Evolutionary conservation across 2,329 filamentous ascomycete species (phyloP).

Genomic region (Annulohypoxylon truncatum): DNA sequence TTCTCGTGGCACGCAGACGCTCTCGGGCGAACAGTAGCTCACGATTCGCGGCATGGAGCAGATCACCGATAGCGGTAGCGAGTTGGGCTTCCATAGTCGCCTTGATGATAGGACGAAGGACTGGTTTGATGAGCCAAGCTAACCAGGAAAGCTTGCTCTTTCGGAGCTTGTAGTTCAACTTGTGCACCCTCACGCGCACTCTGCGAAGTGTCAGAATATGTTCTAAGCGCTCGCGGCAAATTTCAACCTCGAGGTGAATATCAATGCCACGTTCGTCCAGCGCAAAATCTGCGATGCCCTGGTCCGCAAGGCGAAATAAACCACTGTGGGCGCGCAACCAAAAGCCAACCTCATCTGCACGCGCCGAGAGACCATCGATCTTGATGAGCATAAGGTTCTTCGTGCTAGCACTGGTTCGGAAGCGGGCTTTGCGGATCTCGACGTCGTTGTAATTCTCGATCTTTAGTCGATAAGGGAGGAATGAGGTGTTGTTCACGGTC

Average conservation of each 20-base stretch:
- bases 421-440: constrained; percentile 82
- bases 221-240: constrained; percentile 81
- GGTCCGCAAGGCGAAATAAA: constrained; percentile 78
- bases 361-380: constrained; percentile 83
- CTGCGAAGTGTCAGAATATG: constrained; percentile 81
- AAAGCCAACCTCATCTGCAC: constrained; percentile 89
- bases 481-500: constrained; percentile 87
- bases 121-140: constrained; percentile 84
- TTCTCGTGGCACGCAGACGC: constrained; percentile 84
- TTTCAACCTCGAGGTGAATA: constrained; percentile 84
- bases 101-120: constrained; percentile 83
- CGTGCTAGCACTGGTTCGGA: constrained; percentile 72
- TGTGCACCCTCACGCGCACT: constrained; percentile 86
- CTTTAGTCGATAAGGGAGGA: constrained; percentile 85
- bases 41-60: constrained; percentile 79
- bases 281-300: constrained; percentile 86
- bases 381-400: constrained; percentile 81
- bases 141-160: constrained; percentile 81
- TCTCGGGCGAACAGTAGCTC: constrained; percentile 90
- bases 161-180: constrained; percentile 81
- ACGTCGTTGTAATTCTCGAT: constrained; percentile 88
- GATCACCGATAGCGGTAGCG: constrained; percentile 75
- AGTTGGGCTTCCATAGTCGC: constrained; percentile 80
- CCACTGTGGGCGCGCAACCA: constrained; percentile 85
- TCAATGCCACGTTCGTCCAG: constrained; percentile 91